Conservation (phyloP, 345 rosid genomes). For the Gossypium sturtianum region DNA sequence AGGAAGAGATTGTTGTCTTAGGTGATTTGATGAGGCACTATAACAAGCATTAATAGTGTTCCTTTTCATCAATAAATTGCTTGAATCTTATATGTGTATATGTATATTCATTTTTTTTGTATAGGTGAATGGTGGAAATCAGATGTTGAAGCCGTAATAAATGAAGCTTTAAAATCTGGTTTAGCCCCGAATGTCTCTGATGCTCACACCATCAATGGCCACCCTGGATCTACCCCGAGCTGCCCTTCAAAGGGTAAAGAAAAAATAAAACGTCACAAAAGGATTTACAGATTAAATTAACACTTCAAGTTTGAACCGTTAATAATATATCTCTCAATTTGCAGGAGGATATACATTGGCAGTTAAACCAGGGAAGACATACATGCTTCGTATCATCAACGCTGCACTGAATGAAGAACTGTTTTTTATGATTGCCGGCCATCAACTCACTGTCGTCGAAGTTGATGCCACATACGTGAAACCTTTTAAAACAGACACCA, state of each 20-base stretch:
- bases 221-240: conserved; percentile 46
- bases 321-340: neutral
- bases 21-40: conserved; percentile 23
- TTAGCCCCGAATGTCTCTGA: conserved; percentile 79
- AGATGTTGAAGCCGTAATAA: conserved; percentile 64
- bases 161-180: conserved; percentile 72
- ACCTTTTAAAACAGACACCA: conserved; percentile 61
- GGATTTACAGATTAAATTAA: neutral
- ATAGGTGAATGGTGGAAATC: conserved; percentile 97
- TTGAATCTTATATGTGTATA: neutral
- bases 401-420: conserved; percentile 89
- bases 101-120: neutral
- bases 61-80: neutral
- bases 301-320: no score
- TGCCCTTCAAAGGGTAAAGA: conserved; percentile 51
- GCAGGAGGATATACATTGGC: conserved; percentile 36
- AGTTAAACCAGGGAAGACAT: conserved; percentile 51
- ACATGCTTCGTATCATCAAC: conserved; percentile 68
- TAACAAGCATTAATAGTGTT: neutral
- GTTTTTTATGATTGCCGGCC: conserved; percentile 78
- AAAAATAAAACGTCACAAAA: neutral
- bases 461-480: conserved; percentile 77
- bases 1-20: conserved; percentile 50
- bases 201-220: conserved; percentile 84
- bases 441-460: conserved; percentile 73